Base-by-base conservation (phyloP, 2,329 filamentous ascomycete species). In the Phyllachora maydis region DNA sequence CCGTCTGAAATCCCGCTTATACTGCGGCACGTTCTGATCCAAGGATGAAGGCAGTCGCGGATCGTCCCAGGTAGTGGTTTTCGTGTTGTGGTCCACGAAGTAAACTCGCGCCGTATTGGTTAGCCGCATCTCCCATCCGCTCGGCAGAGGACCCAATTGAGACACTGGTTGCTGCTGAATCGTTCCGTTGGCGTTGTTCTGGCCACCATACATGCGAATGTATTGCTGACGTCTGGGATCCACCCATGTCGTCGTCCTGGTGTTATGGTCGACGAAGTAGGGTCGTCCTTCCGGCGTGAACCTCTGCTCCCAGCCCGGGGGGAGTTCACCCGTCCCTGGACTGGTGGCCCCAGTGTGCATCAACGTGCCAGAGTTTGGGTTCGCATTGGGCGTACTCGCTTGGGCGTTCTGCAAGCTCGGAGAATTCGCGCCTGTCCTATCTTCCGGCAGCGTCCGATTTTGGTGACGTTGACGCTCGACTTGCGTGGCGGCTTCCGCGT, bases 71-170 rank as follows among this genome's bases (percentile, higher is more conserved):
- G 88, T 98, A 4, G 88, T 98, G 0, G 88, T 98, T 59, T 98
- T 98, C 21, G 88, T 98, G 53, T 98, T 98, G 54, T 98, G 88
- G 41, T 98, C 88, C 21, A 98, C 88, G 47, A 98, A 98, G 52
- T 98, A 98, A 10, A 98, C 88, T 29, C 88, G 67, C 14, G 88
- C 88, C 9, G 88, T 98, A 49, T 98, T 95, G 25, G 88, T 98
- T 24, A 98, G 69, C 30, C 88, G 79, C 88, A 98, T 98, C 59
- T 98, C 88, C 88, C 88, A 98, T 3, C 88, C 88, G 40, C 88
- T 95, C 3, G 88, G 88, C 22, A 98, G 52, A 14, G 88, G 88
- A 4, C 88, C 88, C 21, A 98, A 65, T 46, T 98, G 88, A 3
- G 88, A 95, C 3, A 98, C 88, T 1, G 88, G 85, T 50, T 98